Conservation (phyloP, 257 asterid species). For the Capsicum pubescens region DNA sequence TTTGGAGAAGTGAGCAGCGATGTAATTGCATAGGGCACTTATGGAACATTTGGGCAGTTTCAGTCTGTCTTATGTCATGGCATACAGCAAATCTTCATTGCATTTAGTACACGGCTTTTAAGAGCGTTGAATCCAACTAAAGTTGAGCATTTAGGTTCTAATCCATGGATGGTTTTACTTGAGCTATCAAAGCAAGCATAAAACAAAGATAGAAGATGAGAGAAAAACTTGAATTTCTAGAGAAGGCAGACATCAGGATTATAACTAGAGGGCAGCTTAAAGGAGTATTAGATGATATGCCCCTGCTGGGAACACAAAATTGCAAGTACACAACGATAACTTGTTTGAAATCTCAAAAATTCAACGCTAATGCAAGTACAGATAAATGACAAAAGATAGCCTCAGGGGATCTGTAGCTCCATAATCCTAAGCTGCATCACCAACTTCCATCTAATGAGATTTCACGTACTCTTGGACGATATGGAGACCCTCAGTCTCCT, state of each 20-base stretch:
- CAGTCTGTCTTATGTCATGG: too few species aligned
- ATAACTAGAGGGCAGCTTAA: background rate
- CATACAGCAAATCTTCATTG: too few species aligned
- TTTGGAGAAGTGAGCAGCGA: too few species aligned
- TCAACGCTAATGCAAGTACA: background rate
- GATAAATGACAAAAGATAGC: background rate
- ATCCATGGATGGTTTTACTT: too few species aligned
- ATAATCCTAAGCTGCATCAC: background rate
- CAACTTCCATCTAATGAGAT: slow-evolving; percentile 45
- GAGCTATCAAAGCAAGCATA: too few species aligned
- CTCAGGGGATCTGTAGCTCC: background rate
- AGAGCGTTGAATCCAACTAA: too few species aligned
- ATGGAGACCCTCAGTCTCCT: slow-evolving; percentile 75
- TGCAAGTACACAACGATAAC: background rate
- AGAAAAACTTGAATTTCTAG: too few species aligned
- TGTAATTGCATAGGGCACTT: too few species aligned
- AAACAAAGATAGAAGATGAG: too few species aligned
- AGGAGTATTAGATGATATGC: background rate
- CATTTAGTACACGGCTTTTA: too few species aligned
- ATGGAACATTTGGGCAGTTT: too few species aligned
- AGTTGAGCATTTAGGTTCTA: too few species aligned
- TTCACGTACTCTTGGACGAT: slow-evolving; percentile 76
- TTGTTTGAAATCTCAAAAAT: background rate
- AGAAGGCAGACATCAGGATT: background rate
- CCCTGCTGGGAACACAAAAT: background rate